These are phyloP conservation scores for Jackrogersella multiformis DNA, from an alignment of 495 filamentous ascomycete genomes.

Conservation along the genomic window DNA sequence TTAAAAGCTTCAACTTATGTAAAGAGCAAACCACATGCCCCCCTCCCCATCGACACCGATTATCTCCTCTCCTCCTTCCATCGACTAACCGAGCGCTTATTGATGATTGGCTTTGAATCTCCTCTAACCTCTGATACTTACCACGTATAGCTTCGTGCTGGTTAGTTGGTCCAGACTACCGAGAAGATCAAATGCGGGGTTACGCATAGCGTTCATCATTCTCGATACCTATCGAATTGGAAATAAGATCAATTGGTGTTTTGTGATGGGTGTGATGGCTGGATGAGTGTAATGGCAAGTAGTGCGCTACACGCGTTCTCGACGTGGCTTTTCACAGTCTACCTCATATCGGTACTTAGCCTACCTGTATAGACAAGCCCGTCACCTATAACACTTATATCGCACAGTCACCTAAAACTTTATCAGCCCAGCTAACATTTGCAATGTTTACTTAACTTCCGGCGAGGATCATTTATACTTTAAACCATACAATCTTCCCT, in stretches of 20 bases:
- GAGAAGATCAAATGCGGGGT: conserved; percentile 36
- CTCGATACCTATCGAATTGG: conserved; percentile 16
- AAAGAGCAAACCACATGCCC: conserved; percentile 9
- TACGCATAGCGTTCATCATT: conserved; percentile 36
- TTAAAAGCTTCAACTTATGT: conserved; percentile 13
- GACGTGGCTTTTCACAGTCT: conserved; percentile 12
- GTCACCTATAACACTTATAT: not conserved
- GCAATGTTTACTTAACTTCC: not conserved
- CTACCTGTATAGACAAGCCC: too few relatives aligned
- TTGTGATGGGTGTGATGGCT: conserved; percentile 8
- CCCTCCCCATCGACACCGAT: conserved; percentile 1
- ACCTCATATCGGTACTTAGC: too few relatives aligned
- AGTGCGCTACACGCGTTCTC: conserved; percentile 8
- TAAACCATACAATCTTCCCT: not conserved
- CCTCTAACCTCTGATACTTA: conserved; percentile 11
- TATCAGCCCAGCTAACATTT: not conserved
- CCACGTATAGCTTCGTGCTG: conserved; percentile 16
- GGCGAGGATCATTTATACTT: not conserved
- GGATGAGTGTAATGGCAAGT: not conserved
- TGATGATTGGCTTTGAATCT: conserved; percentile 24
- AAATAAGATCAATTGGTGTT: conserved; percentile 14
- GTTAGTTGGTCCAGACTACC: conserved; percentile 27
- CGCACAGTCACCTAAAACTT: not conserved
- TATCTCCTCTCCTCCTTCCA: not conserved
- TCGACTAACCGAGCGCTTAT: conserved; percentile 15